Conservation (phyloP, 2,329 filamentous ascomycete species). For the Fusarium chlamydosporum region DNA sequence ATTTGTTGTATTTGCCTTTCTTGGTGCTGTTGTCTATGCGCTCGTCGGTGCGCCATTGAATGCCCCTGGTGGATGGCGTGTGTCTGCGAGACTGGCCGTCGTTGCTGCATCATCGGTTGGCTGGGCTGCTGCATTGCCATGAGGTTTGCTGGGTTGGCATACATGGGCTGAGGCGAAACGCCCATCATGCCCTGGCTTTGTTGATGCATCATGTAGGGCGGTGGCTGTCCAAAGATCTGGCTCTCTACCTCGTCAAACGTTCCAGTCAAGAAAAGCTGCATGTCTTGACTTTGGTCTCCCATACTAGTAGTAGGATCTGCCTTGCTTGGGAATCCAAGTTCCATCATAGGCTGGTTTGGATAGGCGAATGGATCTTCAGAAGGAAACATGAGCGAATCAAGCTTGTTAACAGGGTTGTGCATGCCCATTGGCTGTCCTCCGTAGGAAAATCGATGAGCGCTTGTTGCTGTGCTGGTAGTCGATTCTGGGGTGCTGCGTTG, state of each 20-base stretch:
- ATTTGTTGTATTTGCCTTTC: constrained; percentile 65
- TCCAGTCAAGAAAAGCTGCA: constrained; percentile 66
- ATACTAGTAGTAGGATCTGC: constrained; percentile 54
- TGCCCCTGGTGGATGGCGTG: constrained; percentile 48
- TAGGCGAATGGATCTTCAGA: constrained; percentile 84
- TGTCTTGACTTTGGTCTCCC: constrained; percentile 54
- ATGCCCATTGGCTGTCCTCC: constrained; percentile 53
- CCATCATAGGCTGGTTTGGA: constrained; percentile 80
- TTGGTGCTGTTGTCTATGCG: constrained; percentile 53
- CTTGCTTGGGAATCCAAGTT: constrained; percentile 62
- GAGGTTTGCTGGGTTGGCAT: constrained; percentile 58
- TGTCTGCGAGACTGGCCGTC: constrained; percentile 44
- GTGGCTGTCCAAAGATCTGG: constrained; percentile 78
- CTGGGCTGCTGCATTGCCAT: constrained; percentile 59
- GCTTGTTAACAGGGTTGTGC: constrained; percentile 71
- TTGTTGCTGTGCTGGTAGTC: constrained; percentile 58
- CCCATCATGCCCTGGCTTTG: constrained; percentile 60
- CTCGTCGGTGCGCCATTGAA: constrained; percentile 45
- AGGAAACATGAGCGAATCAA: constrained; percentile 85
- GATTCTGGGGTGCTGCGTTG: constrained; percentile 61
- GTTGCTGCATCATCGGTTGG: constrained; percentile 47
- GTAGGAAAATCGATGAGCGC: constrained; percentile 56
- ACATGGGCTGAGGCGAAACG: constrained; percentile 60
- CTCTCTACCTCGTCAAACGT: constrained; percentile 78
- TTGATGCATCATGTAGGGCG: constrained; percentile 74